A percentile compares a stretch with the other conserved stretches of the same genome.
These are phyloP conservation scores for Xylaria sp. DNA, from an alignment of 2,329 filamentous ascomycete species.

Conservation along the genomic window DNA sequence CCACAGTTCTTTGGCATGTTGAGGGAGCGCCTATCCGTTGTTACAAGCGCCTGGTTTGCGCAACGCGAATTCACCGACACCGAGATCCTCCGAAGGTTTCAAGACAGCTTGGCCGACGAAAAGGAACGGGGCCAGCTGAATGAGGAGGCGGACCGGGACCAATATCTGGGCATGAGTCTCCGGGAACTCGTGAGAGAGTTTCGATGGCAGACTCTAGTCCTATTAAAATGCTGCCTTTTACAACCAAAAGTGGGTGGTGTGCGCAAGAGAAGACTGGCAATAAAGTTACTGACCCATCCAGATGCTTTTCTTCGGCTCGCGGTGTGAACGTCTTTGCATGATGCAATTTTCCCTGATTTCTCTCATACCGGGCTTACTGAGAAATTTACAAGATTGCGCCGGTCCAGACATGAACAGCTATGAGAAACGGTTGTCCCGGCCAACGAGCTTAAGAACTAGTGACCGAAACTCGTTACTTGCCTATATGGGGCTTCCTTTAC, in stretches of 20 bases:
- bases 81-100: conserved; percentile 90
- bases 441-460: conserved; percentile 89
- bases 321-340: conserved; percentile 96
- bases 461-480: conserved; percentile 88
- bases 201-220: conserved; percentile 90
- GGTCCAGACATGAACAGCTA: conserved; percentile 91
- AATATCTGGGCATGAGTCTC: conserved; percentile 88
- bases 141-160: conserved; percentile 80
- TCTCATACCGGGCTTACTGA: conserved; percentile 90
- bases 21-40: conserved; percentile 87
- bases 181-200: conserved; percentile 94
- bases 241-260: conserved; percentile 81
- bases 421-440: conserved; percentile 77
- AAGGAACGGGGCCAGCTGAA: conserved; percentile 66
- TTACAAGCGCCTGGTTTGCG: conserved; percentile 96
- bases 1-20: conserved; percentile 92
- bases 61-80: conserved; percentile 92
- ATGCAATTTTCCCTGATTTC: conserved; percentile 98
- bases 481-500: conserved; percentile 94
- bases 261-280: no score
- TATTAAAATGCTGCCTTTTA: conserved; percentile 92
- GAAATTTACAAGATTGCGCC: conserved; percentile 92
- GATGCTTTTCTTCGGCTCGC: conserved; percentile 99
- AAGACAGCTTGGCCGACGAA: conserved; percentile 83
- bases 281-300: conserved; percentile 51